These are phyloP conservation scores for Acorus gramineus DNA, from an alignment of 106 monocot genomes.

Conservation along the genomic window DNA sequence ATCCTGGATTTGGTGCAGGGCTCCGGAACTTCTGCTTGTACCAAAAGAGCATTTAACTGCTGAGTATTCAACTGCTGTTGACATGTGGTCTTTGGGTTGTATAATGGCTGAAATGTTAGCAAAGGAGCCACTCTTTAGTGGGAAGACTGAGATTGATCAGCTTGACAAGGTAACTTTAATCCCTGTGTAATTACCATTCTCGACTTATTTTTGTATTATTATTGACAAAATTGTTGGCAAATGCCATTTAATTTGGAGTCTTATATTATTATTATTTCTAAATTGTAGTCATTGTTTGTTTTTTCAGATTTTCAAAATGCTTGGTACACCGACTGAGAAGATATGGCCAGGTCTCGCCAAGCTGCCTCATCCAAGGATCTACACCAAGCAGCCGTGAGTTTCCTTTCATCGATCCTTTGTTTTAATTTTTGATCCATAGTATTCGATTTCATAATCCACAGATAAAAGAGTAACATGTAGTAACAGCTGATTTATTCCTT, in stretches of 20 bases:
- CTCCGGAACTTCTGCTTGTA: constrained; percentile 82
- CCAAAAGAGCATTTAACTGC: constrained; percentile 19
- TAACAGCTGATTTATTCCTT: neutral
- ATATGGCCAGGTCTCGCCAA: constrained; percentile 78
- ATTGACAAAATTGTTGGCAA: too few relatives aligned
- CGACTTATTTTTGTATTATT: too few relatives aligned
- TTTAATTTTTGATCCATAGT: neutral
- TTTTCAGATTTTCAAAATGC: constrained; percentile 65
- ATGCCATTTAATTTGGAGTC: too few relatives aligned
- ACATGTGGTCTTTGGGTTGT: constrained; percentile 92
- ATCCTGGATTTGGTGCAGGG: constrained; percentile 19
- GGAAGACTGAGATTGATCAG: constrained; percentile 78
- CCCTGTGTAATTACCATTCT: neutral
- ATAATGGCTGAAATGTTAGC: constrained; percentile 92
- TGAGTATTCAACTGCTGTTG: constrained; percentile 81
- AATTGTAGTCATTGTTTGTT: neutral
- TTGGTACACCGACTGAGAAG: constrained; percentile 79
- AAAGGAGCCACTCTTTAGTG: constrained; percentile 73
- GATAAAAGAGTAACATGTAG: too few relatives aligned
- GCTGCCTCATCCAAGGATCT: constrained; percentile 53
- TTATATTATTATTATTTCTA: too few relatives aligned
- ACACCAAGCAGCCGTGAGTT: constrained; percentile 76
- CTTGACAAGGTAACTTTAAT: constrained; percentile 57
- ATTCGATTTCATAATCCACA: too few relatives aligned
- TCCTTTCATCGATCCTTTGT: neutral